phyloP scores from a whole-genome alignment of 2,329 filamentous ascomycete genomes.

The Blastomyces emzantsi region DNA sequence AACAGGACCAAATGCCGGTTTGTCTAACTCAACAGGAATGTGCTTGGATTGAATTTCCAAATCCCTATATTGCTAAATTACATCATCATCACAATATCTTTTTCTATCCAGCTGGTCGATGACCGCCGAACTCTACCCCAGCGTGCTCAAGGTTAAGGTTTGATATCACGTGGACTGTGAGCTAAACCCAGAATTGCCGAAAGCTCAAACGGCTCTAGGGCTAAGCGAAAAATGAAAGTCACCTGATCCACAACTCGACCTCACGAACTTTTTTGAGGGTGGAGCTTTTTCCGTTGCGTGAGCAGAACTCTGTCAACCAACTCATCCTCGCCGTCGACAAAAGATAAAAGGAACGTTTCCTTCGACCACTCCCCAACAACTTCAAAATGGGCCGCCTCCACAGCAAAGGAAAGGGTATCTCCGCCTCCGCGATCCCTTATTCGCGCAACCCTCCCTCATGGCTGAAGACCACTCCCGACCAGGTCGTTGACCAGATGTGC shows the following conservation, averaged over 20 bases:
- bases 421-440: slow-evolving; percentile 91
- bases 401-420: slow-evolving; percentile 99
- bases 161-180: neutral
- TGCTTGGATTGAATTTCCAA: too few relatives aligned
- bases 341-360: slow-evolving; percentile 7
- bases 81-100: too few relatives aligned
- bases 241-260: slow-evolving; percentile 13
- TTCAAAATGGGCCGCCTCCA: slow-evolving; percentile 86
- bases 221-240: slow-evolving; percentile 7
- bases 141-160: neutral
- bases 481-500: slow-evolving; percentile 98
- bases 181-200: neutral
- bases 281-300: neutral
- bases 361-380: slow-evolving; percentile 12
- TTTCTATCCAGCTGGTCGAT: too few relatives aligned
- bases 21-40: neutral
- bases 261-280: neutral
- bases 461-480: slow-evolving; percentile 98
- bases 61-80: too few relatives aligned
- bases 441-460: slow-evolving; percentile 85
- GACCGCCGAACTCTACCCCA: too few relatives aligned
- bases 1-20: neutral
- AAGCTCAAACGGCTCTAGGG: neutral
- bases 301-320: slow-evolving; percentile 2
- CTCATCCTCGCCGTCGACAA: slow-evolving; percentile 2